Evolutionary conservation across 306 rosid species (phyloP).

Genomic region (Rubus idaeus): DNA sequence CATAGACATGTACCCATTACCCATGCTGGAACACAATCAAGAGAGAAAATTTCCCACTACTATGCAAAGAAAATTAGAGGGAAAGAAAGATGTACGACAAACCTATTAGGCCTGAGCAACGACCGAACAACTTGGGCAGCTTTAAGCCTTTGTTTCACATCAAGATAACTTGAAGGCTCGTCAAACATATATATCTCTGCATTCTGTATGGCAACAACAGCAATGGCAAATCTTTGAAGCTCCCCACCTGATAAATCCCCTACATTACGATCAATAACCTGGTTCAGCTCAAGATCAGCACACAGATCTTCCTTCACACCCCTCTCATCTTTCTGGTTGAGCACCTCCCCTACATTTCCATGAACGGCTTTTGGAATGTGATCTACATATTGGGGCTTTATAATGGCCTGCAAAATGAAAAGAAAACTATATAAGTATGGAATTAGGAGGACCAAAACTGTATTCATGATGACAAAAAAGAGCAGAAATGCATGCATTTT

Average conservation of each 20-base stretch:
- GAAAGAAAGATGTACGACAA: constrained; percentile 13
- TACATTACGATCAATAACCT: constrained; percentile 91
- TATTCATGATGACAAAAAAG: background rate
- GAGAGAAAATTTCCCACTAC: background rate
- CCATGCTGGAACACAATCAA: background rate
- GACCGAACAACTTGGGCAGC: constrained; percentile 94
- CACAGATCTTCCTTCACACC: constrained; percentile 68
- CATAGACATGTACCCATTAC: constrained; percentile 10
- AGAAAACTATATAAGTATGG: constrained; percentile 5
- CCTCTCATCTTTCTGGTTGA: constrained; percentile 86
- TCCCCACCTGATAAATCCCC: constrained; percentile 99
- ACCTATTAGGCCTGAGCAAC: constrained; percentile 91
- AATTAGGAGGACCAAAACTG: background rate
- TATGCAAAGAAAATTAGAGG: background rate
- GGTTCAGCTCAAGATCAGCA: constrained; percentile 82
- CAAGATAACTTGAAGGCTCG: constrained; percentile 98
- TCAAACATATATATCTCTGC: constrained; percentile 99
- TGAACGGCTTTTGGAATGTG: constrained; percentile 97
- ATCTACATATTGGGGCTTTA: constrained; percentile 98
- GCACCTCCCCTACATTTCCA: constrained; percentile 95
- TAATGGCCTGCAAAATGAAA: constrained; percentile 60
- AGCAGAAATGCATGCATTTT: background rate
- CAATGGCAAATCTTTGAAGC: constrained; percentile 99
- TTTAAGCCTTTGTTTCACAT: constrained; percentile 94
- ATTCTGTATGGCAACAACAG: constrained; percentile 88